Evolutionary conservation across 2,329 filamentous ascomycete species (phyloP).

Genomic region (Alternaria tenuissima): DNA sequence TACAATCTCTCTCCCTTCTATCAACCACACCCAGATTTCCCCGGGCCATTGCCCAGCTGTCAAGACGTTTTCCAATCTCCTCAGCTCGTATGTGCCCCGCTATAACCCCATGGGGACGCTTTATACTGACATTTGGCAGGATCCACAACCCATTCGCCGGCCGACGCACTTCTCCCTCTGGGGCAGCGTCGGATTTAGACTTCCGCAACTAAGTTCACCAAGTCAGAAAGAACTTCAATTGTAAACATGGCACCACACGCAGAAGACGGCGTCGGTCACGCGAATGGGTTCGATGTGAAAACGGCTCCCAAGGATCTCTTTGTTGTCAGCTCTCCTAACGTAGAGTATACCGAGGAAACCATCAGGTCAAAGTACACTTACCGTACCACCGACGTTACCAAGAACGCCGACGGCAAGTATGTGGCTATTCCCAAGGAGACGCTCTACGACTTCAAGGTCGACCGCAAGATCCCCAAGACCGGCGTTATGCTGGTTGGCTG

Average conservation of each 20-base stretch:
- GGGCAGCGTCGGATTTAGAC: constrained; percentile 74
- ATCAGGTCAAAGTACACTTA: constrained; percentile 97
- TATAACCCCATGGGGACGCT: constrained; percentile 10
- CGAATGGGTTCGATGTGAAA: constrained; percentile 60
- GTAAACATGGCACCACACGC: constrained; percentile 92
- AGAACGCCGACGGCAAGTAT: constrained; percentile 76
- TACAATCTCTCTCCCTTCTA: constrained; percentile 16
- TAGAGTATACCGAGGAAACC: constrained; percentile 84
- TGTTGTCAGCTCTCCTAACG: constrained; percentile 89
- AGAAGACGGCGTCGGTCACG: constrained; percentile 66
- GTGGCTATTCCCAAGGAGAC: constrained; percentile 88
- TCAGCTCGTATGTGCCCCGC: constrained; percentile 81
- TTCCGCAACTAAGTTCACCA: constrained; percentile 47
- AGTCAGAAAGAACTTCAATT: constrained; percentile 34
- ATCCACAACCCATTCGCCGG: constrained; percentile 95
- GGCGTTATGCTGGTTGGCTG: constrained; percentile 98
- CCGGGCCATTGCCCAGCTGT: constrained; percentile 64
- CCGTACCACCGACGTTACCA: constrained; percentile 85
- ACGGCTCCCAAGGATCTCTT: constrained; percentile 70
- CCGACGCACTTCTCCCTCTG: constrained; percentile 90
- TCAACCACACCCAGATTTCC: constrained; percentile 29
- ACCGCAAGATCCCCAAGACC: constrained; percentile 89
- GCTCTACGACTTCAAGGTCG: constrained; percentile 95
- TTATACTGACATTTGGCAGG: constrained; percentile 59
- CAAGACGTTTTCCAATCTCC: constrained; percentile 99